phyloP scores from a whole-genome alignment of 177 flowering plant genomes.

The Tripterygium wilfordii region DNA sequence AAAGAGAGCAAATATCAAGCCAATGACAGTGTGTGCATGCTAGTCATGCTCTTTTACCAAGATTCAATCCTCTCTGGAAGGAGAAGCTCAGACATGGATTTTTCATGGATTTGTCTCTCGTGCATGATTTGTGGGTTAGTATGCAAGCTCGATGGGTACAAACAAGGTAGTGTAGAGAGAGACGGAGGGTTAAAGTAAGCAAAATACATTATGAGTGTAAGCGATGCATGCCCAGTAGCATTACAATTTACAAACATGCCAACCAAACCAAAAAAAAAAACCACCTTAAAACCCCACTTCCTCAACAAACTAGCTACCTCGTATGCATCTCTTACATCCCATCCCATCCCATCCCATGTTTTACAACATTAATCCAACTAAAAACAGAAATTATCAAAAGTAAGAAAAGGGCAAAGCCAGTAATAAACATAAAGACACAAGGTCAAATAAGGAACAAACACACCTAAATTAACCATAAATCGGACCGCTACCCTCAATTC shows the following conservation, averaged over 20 bases:
- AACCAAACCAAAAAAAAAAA: not conserved
- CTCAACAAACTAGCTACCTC: slow-evolving; percentile 20
- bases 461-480: slow-evolving; percentile 10
- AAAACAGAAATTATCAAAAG: not conserved
- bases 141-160: too few species aligned
- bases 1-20: too few species aligned
- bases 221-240: slow-evolving; percentile 57
- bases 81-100: too few species aligned
- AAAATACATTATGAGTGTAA: slow-evolving; percentile 43
- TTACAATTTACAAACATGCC: not conserved
- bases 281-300: too few species aligned
- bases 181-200: too few species aligned
- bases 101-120: too few species aligned
- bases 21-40: too few species aligned
- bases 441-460: slow-evolving; percentile 8
- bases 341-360: slow-evolving; percentile 20
- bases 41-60: too few species aligned
- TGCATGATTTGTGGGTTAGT: too few species aligned
- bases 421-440: not conserved
- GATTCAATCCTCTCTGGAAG: too few species aligned
- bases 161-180: too few species aligned
- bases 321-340: slow-evolving; percentile 64
- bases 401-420: not conserved
- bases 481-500: slow-evolving; percentile 64
- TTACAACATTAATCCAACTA: not conserved